Evolutionary conservation across 139 green algal genomes (phyloP), one percentile per base, ranked within the genome.

Genomic region (Chlamydomonas incerta): DNA sequence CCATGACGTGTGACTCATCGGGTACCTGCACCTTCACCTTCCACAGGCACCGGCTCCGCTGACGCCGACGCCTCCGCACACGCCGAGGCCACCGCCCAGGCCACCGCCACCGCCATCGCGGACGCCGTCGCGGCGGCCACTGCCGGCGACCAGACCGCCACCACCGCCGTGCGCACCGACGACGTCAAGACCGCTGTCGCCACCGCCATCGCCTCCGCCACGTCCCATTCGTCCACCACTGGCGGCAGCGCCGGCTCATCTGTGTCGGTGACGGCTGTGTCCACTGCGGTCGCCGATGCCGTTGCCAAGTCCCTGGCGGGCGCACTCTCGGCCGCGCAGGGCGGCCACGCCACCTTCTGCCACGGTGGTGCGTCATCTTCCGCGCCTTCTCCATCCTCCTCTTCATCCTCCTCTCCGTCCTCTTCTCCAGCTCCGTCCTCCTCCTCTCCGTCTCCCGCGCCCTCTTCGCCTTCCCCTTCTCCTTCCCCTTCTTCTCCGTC

Each of bases 81-180:
- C 18, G 70, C 70, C 37, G 33, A 23, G 70, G 37, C 37, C 35
- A 60, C 41, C 33, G 70, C 70, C 41, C 18, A 23, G 17, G 70
- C 24, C 70, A 60, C 70, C 37, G 70, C 70, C 37, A 75, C 70
- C 21, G 70, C 70, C 8, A 75, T 75, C 24, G 37, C 70, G 24
- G 70, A 75, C 26, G 70, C 70, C 37, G 37, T 58, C 41, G 70
- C 70, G 41, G 23, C 6, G 4, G 70, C 70, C 24, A 75, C 70
- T 3, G 13, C 9, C 37, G 41, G 70, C 23, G 41, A 75, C 70
- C 18, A 21, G 20, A 28, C 28, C 29, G 70, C 70, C 6, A 10
- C 23, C 3, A 21, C 70, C 9, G 70, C 70, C 37, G 41, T 57
- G 1, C 70, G 37, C 21, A 2, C 24, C 26, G 70, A 60, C 2